Evolutionary conservation across 2,329 filamentous ascomycete genomes (phyloP).

Genomic region (Lecanicillium sp.): DNA sequence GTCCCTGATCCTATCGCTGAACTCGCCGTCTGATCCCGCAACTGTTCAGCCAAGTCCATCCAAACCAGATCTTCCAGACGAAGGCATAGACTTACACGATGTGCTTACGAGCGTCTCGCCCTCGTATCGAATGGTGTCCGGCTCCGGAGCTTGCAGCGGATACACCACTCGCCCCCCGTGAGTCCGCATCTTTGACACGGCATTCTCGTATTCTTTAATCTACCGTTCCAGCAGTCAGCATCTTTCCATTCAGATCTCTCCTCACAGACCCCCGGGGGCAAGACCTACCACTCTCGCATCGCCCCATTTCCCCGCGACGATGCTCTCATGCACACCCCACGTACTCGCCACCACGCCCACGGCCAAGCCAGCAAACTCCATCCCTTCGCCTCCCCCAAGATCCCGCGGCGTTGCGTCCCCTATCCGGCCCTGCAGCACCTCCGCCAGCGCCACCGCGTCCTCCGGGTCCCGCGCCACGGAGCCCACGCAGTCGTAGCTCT

Average conservation of each 20-base stretch:
- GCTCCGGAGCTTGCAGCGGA: background rate
- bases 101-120: background rate
- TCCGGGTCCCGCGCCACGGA: conserved; percentile 4
- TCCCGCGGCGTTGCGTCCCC: too few species aligned
- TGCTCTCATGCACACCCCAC: conserved; percentile 6
- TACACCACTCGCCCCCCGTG: background rate
- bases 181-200: background rate
- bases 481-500: conserved; percentile 8
- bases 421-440: conserved; percentile 1
- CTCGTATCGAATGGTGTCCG: background rate
- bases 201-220: conserved; percentile 5
- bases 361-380: background rate
- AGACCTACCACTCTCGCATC: conserved; percentile 1
- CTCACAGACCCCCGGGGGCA: background rate
- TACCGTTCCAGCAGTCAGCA: too few species aligned
- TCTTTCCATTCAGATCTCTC: background rate
- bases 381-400: background rate
- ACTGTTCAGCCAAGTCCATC: background rate
- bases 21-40: conserved; percentile 6
- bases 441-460: background rate
- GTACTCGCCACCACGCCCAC: conserved; percentile 1
- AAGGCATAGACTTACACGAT: background rate
- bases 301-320: conserved; percentile 5
- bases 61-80: too few species aligned
- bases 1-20: conserved; percentile 6